Base-by-base conservation (phyloP, 78 protist species). In the Dictyostelium capitatum region DNA sequence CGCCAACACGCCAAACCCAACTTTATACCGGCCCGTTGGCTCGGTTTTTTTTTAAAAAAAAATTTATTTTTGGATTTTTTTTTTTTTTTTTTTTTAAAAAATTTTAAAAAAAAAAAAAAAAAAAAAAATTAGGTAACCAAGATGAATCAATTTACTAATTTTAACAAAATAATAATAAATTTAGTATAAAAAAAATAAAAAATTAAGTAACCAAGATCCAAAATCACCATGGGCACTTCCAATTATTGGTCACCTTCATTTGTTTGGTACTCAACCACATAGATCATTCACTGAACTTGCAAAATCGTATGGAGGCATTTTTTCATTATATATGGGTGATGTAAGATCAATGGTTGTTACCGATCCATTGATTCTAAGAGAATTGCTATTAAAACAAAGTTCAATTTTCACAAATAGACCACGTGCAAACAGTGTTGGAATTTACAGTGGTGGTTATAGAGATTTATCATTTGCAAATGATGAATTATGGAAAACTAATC, bases 241-340 rank as follows among this genome's bases (percentile, higher is more conserved):
- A 4, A 14, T 87, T 0, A 32, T 87, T 0, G 92, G 83, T 23
- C 25, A 87, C 64, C 70, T 87, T 8, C 92, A 77, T 64, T 47
- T 62, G 48, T 32, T 87, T n/a, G 90, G 90, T 54, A 79, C 54
- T 20, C 51, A 30, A n/a, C 82, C 83, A 17, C 92, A 87, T 77
- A 23, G 59, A 20, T 9, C 73, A 12, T 62, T 87, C 0, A 62
- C 48, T 0, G 53, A 30, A 54, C 17, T 87, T 4, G 64, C 67
- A 0, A 10, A 70, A 17, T 43, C 51, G 19, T 84, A 57, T 84
- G 82, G 82, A 6, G 43, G 25, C 0, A 77, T 87, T 51, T 54
- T 70, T 15, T 64, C 37, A 28, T 10, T 54, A 64, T 87, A 73
- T 54, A 64, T 87, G 77, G 92, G 92, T 65, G 83, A 77, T 64